Percentiles rank a stretch among this genome's conserved stretches.
phyloP scores from a whole-genome alignment of 2,329 filamentous ascomycete species.

The Alternaria brassicicola region DNA sequence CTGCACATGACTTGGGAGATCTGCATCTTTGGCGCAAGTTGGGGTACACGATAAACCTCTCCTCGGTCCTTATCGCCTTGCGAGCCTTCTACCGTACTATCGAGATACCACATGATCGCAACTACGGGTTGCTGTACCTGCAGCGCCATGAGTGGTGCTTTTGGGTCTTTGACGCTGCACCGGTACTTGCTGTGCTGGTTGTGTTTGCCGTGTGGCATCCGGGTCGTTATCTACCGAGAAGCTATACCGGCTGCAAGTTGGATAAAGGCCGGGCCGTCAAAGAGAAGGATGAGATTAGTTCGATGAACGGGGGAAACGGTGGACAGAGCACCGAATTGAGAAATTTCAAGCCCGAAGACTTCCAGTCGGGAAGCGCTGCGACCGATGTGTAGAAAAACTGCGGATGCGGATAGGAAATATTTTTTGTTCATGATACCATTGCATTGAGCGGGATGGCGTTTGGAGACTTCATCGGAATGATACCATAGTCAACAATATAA shows the following conservation, averaged over 20 bases:
- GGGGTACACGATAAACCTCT: slow-evolving; percentile 43
- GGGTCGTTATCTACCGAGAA: slow-evolving; percentile 39
- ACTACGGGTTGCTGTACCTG: slow-evolving; percentile 55
- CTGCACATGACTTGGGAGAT: slow-evolving; percentile 43
- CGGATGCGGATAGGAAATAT: not conserved
- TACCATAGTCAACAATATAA: slow-evolving; percentile 11
- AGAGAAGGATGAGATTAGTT: slow-evolving; percentile 42
- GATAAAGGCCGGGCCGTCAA: slow-evolving; percentile 40
- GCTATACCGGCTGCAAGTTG: slow-evolving; percentile 37
- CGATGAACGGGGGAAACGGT: slow-evolving; percentile 13
- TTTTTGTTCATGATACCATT: slow-evolving; percentile 22
- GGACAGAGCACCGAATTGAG: slow-evolving; percentile 19
- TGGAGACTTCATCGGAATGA: slow-evolving; percentile 9
- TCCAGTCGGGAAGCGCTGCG: slow-evolving; percentile 13
- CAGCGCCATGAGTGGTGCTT: slow-evolving; percentile 61
- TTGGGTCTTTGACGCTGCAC: slow-evolving; percentile 59
- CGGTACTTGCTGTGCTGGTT: slow-evolving; percentile 56
- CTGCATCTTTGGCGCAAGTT: slow-evolving; percentile 46
- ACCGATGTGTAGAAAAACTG: slow-evolving; percentile 8
- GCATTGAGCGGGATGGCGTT: slow-evolving; percentile 23
- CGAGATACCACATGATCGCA: slow-evolving; percentile 58
- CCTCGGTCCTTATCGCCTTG: slow-evolving; percentile 47
- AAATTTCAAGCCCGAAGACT: slow-evolving; percentile 35
- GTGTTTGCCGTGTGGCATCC: slow-evolving; percentile 60
- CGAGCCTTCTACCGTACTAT: slow-evolving; percentile 61